These are phyloP conservation scores for Lachancea sp. DNA, from an alignment of 805 yeast species.

Conservation along the genomic window DNA sequence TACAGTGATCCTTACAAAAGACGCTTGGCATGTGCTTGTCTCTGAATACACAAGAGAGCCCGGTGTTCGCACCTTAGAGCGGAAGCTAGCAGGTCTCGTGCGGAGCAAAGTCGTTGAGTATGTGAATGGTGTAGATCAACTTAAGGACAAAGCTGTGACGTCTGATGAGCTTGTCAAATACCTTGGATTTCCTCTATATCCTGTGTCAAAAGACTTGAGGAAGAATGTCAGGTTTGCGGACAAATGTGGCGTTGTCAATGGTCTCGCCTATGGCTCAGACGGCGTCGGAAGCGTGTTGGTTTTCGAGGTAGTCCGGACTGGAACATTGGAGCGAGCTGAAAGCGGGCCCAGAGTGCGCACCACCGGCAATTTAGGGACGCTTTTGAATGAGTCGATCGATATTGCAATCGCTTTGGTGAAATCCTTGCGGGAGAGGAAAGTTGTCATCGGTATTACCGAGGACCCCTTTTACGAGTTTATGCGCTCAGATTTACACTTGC, in stretches of 20 bases:
- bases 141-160: slow-evolving; percentile 41
- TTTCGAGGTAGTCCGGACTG: slow-evolving; percentile 63
- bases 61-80: slow-evolving; percentile 76
- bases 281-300: slow-evolving; percentile 79
- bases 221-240: slow-evolving; percentile 43
- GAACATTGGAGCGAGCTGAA: slow-evolving; percentile 30
- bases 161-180: slow-evolving; percentile 56
- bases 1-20: slow-evolving; percentile 43
- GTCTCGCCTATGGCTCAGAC: slow-evolving; percentile 77
- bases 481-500: slow-evolving; percentile 57
- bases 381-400: slow-evolving; percentile 72
- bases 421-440: slow-evolving; percentile 40
- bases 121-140: slow-evolving; percentile 18
- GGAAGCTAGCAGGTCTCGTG: slow-evolving; percentile 68
- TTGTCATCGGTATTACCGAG: slow-evolving; percentile 30
- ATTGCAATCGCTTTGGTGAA: slow-evolving; percentile 72
- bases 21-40: slow-evolving; percentile 56
- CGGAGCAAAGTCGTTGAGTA: slow-evolving; percentile 76
- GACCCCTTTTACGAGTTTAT: slow-evolving; percentile 41
- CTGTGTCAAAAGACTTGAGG: slow-evolving; percentile 38
- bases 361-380: slow-evolving; percentile 81
- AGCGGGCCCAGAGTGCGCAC: slow-evolving; percentile 43
- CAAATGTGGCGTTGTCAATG: slow-evolving; percentile 72
- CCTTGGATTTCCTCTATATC: slow-evolving; percentile 58
- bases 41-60: slow-evolving; percentile 74